A percentile compares a stretch with the other conserved stretches of the same genome.
These are phyloP conservation scores for Porphyrellus cyaneotinctus DNA, from an alignment of 768 basidiomycete species.

Conservation along the genomic window DNA sequence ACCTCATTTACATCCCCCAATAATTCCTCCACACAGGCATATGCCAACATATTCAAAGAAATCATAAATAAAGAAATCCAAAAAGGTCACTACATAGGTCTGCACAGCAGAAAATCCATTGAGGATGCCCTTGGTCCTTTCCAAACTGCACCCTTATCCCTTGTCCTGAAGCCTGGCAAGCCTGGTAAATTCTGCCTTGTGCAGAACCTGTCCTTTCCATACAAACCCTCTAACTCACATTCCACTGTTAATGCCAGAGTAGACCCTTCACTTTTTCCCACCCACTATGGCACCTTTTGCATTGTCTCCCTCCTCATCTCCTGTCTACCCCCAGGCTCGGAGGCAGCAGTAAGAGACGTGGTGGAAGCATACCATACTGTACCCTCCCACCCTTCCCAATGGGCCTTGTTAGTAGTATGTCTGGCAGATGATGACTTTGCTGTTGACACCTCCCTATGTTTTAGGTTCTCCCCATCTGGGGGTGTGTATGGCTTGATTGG, in stretches of 20 bases:
- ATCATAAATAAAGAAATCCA: not conserved
- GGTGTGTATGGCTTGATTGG: not conserved
- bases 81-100: not conserved
- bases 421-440: not conserved
- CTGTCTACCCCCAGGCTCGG: not conserved
- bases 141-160: not conserved
- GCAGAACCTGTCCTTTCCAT: not conserved
- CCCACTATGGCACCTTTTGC: not conserved
- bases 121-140: not conserved
- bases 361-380: not conserved
- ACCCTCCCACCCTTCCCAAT: not conserved
- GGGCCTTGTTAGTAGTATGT: not conserved
- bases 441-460: not conserved
- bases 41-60: not conserved
- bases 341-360: not conserved
- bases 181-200: not conserved
- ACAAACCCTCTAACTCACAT: not conserved
- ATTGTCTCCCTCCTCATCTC: not conserved
- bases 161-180: not conserved
- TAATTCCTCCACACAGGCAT: not conserved
- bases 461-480: not conserved
- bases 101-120: fast-evolving
- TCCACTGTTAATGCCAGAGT: not conserved
- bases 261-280: not conserved
- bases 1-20: not conserved